A percentile compares a stretch with the other conserved stretches of the same genome.
These are phyloP conservation scores for Kondoa malvinella DNA, from an alignment of 768 basidiomycete species.

Conservation along the genomic window DNA sequence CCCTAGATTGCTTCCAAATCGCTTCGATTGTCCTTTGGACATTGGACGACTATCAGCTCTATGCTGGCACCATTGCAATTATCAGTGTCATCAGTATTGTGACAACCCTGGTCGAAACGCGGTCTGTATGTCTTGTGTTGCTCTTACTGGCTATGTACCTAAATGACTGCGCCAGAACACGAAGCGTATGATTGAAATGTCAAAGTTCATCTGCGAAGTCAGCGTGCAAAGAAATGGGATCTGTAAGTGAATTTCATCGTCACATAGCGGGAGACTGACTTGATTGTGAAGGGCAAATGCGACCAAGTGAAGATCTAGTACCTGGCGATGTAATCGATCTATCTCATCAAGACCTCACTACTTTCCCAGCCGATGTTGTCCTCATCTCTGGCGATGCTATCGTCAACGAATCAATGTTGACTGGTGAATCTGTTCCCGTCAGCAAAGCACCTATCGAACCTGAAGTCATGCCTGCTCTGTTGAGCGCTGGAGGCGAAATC, in stretches of 20 bases:
- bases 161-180: slow-evolving; percentile 51
- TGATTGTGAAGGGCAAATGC: slow-evolving; percentile 60
- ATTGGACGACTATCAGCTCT: slow-evolving; percentile 65
- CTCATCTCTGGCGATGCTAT: slow-evolving; percentile 91
- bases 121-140: slow-evolving; percentile 44
- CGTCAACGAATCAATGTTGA: slow-evolving; percentile 97
- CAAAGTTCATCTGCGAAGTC: slow-evolving; percentile 64
- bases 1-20: slow-evolving; percentile 52
- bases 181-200: slow-evolving; percentile 87
- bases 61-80: slow-evolving; percentile 61
- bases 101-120: slow-evolving; percentile 80
- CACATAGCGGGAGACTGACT: neutral
- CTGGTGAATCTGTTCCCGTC: slow-evolving; percentile 93
- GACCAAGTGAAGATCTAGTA: slow-evolving; percentile 44
- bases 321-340: slow-evolving; percentile 86
- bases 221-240: slow-evolving; percentile 49
- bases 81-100: slow-evolving; percentile 70
- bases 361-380: slow-evolving; percentile 78
- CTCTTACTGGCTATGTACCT: slow-evolving; percentile 7
- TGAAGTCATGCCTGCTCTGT: slow-evolving; percentile 41
- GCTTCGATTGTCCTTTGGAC: slow-evolving; percentile 89
- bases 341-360: slow-evolving; percentile 51
- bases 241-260: slow-evolving; percentile 40
- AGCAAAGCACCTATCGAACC: slow-evolving; percentile 74
- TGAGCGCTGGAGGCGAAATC: slow-evolving; percentile 44